Conservation (phyloP, 2,329 filamentous ascomycete species). For the Xylariaceae sp. region DNA sequence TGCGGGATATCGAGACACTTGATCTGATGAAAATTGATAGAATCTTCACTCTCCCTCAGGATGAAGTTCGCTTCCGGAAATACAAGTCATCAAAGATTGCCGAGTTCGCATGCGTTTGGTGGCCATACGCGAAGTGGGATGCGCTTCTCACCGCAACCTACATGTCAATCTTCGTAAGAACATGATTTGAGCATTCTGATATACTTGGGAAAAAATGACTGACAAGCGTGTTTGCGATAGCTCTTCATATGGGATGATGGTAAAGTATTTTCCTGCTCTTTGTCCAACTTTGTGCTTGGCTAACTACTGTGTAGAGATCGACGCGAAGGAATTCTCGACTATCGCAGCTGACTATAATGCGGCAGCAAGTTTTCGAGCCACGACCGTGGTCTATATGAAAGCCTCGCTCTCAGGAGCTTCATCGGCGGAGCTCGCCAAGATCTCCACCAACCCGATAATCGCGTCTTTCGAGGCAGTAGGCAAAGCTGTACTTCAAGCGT, state of each 20-base stretch:
- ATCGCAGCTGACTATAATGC: not conserved
- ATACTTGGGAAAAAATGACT: not conserved
- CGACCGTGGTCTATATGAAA: not conserved
- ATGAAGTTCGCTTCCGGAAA: conserved; percentile 2
- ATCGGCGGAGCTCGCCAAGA: no score
- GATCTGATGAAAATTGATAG: not conserved
- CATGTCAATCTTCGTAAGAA: conserved; percentile 5
- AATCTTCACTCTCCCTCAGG: conserved; percentile 3
- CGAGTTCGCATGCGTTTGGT: conserved; percentile 6
- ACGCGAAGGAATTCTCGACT: not conserved
- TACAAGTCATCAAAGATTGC: conserved; percentile 3
- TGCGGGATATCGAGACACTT: not conserved
- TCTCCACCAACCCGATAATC: not conserved
- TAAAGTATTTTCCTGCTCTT: not conserved
- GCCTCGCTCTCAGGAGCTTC: not conserved
- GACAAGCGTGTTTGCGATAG: not conserved
- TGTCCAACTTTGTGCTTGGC: not conserved
- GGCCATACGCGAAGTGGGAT: conserved; percentile 5
- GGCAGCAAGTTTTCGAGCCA: not conserved
- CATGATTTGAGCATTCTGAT: no score
- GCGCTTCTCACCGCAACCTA: not conserved
- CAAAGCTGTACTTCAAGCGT: not conserved
- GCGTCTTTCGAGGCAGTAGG: not conserved
- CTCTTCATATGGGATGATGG: conserved; percentile 3
- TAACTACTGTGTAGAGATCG: not conserved